phyloP scores from a whole-genome alignment of 257 asterid species.

The Plantago major region DNA sequence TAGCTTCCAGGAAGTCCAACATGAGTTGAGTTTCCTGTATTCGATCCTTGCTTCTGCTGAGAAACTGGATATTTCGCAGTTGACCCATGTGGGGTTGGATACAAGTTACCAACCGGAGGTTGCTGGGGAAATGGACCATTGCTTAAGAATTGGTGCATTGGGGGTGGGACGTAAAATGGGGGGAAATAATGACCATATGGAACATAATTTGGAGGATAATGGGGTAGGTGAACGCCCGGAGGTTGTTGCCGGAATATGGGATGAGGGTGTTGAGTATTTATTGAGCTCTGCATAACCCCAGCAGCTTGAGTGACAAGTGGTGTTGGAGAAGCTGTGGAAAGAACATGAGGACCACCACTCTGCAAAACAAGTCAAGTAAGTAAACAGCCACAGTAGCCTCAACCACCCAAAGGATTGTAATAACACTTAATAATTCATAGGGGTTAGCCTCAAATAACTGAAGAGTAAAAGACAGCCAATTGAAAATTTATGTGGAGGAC shows the following conservation, averaged over 20 bases:
- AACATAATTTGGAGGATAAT: conserved; percentile 68
- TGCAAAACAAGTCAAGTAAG: conserved; percentile 22
- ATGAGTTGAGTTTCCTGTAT: conserved; percentile 56
- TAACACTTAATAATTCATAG: not conserved
- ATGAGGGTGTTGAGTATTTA: conserved; percentile 62
- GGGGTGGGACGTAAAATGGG: conserved; percentile 66
- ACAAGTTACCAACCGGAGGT: conserved; percentile 65
- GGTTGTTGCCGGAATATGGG: conserved; percentile 70
- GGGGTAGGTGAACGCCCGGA: conserved; percentile 74
- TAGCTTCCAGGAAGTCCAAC: conserved; percentile 69
- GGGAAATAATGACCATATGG: conserved; percentile 81
- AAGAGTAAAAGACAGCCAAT: not conserved
- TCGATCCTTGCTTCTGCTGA: conserved; percentile 76
- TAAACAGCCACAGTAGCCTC: conserved; percentile 14
- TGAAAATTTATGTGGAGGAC: not conserved
- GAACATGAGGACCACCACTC: conserved; percentile 57
- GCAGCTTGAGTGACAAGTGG: conserved; percentile 79
- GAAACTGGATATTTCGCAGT: conserved; percentile 70
- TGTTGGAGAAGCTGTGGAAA: conserved; percentile 64
- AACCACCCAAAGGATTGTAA: not conserved
- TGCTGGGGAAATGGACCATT: conserved; percentile 79
- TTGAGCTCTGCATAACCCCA: conserved; percentile 70
- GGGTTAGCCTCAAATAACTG: conserved; percentile 4
- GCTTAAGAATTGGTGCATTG: conserved; percentile 73
- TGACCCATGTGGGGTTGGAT: conserved; percentile 67